phyloP scores from a whole-genome alignment of 805 yeast species.

The Komagataella pastoris region DNA sequence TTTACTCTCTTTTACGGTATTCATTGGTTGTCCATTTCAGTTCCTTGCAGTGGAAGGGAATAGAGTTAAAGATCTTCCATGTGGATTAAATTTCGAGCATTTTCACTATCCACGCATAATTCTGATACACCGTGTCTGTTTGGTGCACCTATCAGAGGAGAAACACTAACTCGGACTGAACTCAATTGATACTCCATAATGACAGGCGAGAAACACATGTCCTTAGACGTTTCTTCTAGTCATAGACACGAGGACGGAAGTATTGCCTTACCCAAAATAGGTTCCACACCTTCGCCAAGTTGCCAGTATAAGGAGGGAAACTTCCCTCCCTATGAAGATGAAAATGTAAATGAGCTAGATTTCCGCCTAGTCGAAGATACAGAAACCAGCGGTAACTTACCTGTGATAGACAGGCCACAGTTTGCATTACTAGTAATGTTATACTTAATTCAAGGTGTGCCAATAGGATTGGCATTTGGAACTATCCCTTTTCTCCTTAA shows the following conservation, averaged over 20 bases:
- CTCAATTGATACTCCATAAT: neutral
- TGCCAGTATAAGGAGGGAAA: neutral
- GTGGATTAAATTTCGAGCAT: neutral
- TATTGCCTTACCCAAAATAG: neutral
- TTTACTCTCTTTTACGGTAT: neutral
- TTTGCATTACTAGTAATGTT: conserved; percentile 61
- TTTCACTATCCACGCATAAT: neutral
- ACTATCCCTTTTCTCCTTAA: conserved; percentile 84
- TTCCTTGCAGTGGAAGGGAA: neutral
- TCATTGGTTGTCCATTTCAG: neutral
- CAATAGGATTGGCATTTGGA: conserved; percentile 93
- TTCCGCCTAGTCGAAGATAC: neutral
- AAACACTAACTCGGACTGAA: neutral
- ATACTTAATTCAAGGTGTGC: conserved; percentile 89
- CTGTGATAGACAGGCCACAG: conserved; percentile 49
- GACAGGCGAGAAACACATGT: neutral
- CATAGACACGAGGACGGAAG: neutral
- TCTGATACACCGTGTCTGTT: neutral
- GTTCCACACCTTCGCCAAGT: neutral
- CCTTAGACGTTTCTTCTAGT: neutral
- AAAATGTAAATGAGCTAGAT: neutral
- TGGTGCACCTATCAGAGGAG: neutral
- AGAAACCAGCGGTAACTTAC: conserved; percentile 7
- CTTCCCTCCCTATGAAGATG: neutral
- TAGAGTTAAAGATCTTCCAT: neutral